Conservation (phyloP, 1,284 basidiomycete species). For the Taiwanofungus camphoratus region DNA sequence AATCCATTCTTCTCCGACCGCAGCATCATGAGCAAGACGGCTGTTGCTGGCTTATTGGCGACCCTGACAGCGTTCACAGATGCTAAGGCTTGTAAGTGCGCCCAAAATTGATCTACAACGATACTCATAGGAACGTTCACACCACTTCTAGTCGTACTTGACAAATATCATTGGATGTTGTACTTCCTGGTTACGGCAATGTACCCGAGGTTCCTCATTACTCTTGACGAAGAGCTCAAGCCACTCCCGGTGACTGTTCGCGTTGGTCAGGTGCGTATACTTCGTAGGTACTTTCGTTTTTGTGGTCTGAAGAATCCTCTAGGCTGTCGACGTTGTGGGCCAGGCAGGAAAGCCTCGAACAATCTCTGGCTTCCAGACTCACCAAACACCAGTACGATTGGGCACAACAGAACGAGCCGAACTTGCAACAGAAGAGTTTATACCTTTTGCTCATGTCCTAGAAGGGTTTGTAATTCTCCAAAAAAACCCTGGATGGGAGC, state of each 20-base stretch:
- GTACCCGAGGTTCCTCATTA: constrained; percentile 98
- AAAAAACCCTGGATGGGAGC: constrained; percentile 84
- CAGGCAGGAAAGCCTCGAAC: constrained; percentile 90
- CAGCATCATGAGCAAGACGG: constrained; percentile 84
- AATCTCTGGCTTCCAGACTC: constrained; percentile 95
- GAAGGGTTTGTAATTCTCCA: constrained; percentile 88
- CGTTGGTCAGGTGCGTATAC: constrained; percentile 74
- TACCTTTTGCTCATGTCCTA: constrained; percentile 83
- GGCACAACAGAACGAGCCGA: constrained; percentile 94
- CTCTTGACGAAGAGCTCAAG: constrained; percentile 88
- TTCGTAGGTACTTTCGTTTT: neutral
- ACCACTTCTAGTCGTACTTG: constrained; percentile 73
- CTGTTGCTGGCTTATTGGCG: constrained; percentile 88
- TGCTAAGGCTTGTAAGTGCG: constrained; percentile 79
- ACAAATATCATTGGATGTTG: constrained; percentile 98
- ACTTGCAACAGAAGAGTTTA: constrained; percentile 94
- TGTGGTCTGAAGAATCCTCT: neutral
- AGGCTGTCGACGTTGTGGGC: constrained; percentile 87
- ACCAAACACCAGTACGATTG: constrained; percentile 91
- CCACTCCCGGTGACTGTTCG: constrained; percentile 87
- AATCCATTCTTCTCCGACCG: constrained; percentile 97
- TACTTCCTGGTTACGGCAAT: constrained; percentile 94
- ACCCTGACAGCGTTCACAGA: constrained; percentile 92
- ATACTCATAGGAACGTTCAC: neutral
- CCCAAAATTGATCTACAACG: neutral